Conservation (phyloP, 2,329 filamentous ascomycete species). For the Pseudogymnoascus sp. region DNA sequence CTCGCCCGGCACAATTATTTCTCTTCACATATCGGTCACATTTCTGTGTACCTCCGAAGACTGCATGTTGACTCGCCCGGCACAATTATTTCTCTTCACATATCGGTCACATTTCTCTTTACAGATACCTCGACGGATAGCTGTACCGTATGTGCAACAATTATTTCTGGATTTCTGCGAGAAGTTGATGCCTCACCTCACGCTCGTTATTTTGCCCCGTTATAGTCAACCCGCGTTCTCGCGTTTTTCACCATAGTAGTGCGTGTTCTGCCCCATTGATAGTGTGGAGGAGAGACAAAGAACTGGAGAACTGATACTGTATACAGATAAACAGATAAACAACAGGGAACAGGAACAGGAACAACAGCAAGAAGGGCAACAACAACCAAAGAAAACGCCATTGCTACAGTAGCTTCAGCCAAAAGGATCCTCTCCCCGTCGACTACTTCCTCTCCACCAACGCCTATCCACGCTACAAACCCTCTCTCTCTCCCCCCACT, state of each 20-base stretch:
- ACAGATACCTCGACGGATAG: background rate
- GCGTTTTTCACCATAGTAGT: background rate
- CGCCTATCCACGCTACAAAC: background rate
- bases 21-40: constrained; percentile 2
- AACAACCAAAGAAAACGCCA: background rate
- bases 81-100: background rate
- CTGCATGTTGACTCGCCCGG: background rate
- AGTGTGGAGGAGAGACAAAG: background rate
- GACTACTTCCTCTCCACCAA: background rate
- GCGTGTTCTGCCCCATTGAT: background rate
- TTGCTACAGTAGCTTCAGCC: background rate
- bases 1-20: background rate
- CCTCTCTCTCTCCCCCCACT: background rate
- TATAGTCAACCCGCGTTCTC: background rate
- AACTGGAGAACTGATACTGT: background rate
- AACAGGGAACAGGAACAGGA: background rate
- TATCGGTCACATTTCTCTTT: background rate
- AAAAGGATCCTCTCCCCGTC: background rate
- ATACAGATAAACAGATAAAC: background rate
- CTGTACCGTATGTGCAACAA: background rate
- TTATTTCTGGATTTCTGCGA: too few species aligned
- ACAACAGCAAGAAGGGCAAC: background rate
- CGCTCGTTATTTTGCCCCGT: background rate
- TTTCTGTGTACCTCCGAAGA: too few species aligned
- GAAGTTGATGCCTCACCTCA: background rate